A percentile compares a stretch with the other conserved stretches of the same genome.
Conservation (phyloP, 495 filamentous ascomycete species). For the Neurospora africana region DNA sequence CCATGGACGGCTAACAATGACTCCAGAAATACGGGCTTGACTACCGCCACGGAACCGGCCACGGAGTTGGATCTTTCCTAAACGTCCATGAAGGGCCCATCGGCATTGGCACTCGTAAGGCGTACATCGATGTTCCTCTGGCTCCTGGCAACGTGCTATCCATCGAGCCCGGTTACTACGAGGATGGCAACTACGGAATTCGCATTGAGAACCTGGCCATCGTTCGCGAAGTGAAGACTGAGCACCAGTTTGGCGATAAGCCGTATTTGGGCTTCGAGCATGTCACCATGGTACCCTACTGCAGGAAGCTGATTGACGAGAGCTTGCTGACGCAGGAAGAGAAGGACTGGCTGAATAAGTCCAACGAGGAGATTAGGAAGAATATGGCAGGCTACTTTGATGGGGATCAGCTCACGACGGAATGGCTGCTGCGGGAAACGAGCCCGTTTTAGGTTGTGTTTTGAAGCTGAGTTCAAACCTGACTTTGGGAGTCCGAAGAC, state of each 20-base stretch:
- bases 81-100: conserved; percentile 98
- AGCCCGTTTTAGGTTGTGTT: conserved; percentile 30
- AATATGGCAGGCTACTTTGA: conserved; percentile 80
- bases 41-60: conserved; percentile 93
- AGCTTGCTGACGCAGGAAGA: conserved; percentile 63
- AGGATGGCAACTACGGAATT: conserved; percentile 95
- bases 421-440: conserved; percentile 85
- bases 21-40: conserved; percentile 68
- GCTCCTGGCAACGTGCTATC: conserved; percentile 89
- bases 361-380: conserved; percentile 68
- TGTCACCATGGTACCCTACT: conserved; percentile 93
- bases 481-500: not conserved
- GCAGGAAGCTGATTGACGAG: conserved; percentile 75
- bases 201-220: conserved; percentile 94
- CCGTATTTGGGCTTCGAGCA: conserved; percentile 93
- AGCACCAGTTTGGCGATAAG: conserved; percentile 82
- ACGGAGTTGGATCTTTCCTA: conserved; percentile 84
- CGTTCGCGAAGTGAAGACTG: conserved; percentile 76
- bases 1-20: conserved; percentile 1
- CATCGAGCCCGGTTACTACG: conserved; percentile 95
- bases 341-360: conserved; percentile 78
- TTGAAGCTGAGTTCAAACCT: not conserved
- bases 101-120: conserved; percentile 82
- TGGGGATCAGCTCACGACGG: conserved; percentile 52
- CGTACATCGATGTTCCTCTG: conserved; percentile 85